Conservation (phyloP, 208 protist genomes). For the Acanthamoeba healyi region DNA sequence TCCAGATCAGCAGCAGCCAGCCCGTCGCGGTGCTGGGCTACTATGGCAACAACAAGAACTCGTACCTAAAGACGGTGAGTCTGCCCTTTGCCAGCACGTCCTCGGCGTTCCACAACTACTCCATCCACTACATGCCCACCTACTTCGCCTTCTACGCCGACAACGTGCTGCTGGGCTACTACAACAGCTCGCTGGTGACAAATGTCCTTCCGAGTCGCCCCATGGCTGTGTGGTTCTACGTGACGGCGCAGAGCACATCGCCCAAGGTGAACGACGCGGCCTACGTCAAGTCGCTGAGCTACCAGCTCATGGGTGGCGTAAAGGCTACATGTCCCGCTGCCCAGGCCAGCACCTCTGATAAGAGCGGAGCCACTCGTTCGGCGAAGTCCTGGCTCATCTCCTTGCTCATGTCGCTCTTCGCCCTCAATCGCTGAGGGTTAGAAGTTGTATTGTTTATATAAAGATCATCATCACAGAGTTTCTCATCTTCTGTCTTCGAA, state of each 20-base stretch:
- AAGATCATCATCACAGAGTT: too few relatives aligned
- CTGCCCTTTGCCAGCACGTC: background rate
- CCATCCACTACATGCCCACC: background rate
- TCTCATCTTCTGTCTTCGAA: too few relatives aligned
- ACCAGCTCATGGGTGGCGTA: background rate
- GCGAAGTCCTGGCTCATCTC: too few relatives aligned
- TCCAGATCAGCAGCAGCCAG: background rate
- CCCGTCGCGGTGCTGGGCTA: background rate
- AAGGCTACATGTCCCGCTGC: background rate
- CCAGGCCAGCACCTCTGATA: too few relatives aligned
- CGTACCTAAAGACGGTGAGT: background rate
- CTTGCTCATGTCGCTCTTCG: too few relatives aligned
- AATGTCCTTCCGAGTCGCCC: background rate
- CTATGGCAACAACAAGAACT: background rate
- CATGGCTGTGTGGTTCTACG: background rate
- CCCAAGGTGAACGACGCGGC: background rate
- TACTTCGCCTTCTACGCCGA: slow-evolving; percentile 23
- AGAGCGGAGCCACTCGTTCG: too few relatives aligned
- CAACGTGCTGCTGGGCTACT: background rate
- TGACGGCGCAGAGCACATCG: background rate
- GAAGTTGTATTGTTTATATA: too few relatives aligned
- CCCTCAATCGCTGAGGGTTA: too few relatives aligned
- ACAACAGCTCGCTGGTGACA: background rate
- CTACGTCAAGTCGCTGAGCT: background rate
- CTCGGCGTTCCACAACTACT: background rate